A percentile compares a stretch with the other conserved stretches of the same genome.
Evolutionary conservation across 106 monocot species (phyloP).

Genomic region (Apostasia shenzhenica): DNA sequence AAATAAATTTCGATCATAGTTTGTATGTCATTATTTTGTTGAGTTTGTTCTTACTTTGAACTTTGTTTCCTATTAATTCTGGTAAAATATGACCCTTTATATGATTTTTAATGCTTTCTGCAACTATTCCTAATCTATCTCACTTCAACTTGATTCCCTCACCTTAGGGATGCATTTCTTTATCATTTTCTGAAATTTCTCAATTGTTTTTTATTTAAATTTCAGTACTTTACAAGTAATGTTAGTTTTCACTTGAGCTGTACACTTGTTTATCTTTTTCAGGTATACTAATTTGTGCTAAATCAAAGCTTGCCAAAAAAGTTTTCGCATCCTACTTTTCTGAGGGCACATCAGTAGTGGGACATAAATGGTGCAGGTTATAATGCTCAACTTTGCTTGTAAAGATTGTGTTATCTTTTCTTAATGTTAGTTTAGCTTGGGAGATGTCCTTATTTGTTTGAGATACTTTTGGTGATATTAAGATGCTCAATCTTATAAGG

Average conservation of each 20-base stretch:
- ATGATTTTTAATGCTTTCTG: background rate
- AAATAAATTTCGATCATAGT: too few species aligned
- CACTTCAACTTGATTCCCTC: background rate
- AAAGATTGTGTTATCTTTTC: background rate
- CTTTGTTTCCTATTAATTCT: background rate
- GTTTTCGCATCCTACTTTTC: constrained; percentile 73
- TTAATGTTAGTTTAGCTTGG: too few species aligned
- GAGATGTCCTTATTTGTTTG: too few species aligned
- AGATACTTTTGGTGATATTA: too few species aligned
- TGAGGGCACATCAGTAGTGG: constrained; percentile 42
- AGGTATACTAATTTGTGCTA: constrained; percentile 93
- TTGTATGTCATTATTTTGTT: too few species aligned
- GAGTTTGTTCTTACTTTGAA: too few species aligned
- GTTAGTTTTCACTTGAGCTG: background rate
- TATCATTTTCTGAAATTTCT: background rate
- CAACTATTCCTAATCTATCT: background rate
- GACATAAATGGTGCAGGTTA: constrained; percentile 25
- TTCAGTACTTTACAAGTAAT: too few species aligned
- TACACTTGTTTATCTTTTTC: background rate
- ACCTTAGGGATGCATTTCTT: background rate
- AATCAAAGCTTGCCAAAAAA: constrained; percentile 76
- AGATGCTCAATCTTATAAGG: too few species aligned
- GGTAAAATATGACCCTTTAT: background rate
- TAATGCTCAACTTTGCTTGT: too few species aligned
- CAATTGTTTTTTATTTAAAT: too few species aligned